These are phyloP conservation scores for Rubia yunnanensis DNA, from an alignment of 257 asterid species.

Conservation along the genomic window DNA sequence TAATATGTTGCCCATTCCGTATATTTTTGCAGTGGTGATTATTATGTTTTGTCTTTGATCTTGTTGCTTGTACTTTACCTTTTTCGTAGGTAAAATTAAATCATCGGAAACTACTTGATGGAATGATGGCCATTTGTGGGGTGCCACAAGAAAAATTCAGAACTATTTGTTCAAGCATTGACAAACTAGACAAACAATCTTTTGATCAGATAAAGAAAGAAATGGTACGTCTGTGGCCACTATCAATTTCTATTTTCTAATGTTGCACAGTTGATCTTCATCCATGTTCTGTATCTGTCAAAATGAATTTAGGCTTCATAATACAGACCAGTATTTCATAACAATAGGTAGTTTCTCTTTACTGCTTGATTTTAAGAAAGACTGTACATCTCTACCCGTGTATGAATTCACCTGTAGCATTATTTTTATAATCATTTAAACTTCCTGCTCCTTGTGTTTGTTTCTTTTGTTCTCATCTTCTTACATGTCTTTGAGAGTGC, in stretches of 20 bases:
- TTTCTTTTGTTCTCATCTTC: neutral
- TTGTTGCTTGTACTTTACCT: neutral
- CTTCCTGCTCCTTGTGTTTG: neutral
- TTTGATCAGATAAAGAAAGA: conserved; percentile 87
- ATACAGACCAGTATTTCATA: neutral
- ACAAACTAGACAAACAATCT: conserved; percentile 86
- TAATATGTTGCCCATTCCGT: neutral
- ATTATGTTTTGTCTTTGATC: neutral
- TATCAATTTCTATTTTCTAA: neutral
- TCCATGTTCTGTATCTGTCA: neutral
- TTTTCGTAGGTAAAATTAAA: conserved; percentile 74
- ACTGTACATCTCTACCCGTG: neutral
- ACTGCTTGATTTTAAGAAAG: neutral
- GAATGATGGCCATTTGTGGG: conserved; percentile 89
- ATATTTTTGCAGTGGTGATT: neutral
- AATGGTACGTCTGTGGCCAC: conserved; percentile 50
- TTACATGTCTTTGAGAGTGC: no score
- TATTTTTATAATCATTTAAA: neutral
- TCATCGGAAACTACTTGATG: conserved; percentile 85
- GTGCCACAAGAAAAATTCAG: conserved; percentile 84
- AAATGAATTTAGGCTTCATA: neutral
- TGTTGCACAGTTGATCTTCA: neutral
- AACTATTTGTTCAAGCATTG: conserved; percentile 91
- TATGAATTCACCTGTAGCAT: neutral
- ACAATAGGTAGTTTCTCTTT: neutral